A percentile compares a stretch with the other conserved stretches of the same genome.
These are phyloP conservation scores for Hura crepitans DNA, from an alignment of 441 rosid species.

Conservation along the genomic window DNA sequence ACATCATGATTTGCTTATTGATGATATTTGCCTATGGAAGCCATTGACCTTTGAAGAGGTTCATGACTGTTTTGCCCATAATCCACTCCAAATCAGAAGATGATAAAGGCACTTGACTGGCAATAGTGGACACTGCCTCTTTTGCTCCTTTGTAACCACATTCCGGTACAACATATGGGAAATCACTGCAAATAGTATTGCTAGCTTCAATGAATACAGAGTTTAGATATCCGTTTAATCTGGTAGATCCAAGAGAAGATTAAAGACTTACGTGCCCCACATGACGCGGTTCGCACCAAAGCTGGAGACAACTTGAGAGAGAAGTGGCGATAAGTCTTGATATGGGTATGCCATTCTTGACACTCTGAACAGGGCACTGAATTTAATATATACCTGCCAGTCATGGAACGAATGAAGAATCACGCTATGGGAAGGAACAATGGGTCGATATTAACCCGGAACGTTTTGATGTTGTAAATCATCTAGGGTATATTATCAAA, in stretches of 20 bases:
- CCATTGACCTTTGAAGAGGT: constrained; percentile 65
- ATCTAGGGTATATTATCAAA: not conserved
- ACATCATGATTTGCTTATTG: too few relatives aligned
- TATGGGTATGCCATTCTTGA: constrained; percentile 67
- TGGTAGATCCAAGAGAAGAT: not conserved
- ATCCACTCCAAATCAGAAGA: constrained; percentile 63
- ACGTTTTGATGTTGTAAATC: not conserved
- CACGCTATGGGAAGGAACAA: too few relatives aligned
- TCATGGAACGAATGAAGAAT: not conserved
- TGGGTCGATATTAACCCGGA: not conserved
- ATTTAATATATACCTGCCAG: constrained; percentile 69
- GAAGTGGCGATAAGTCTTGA: constrained; percentile 49
- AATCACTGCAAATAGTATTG: constrained; percentile 50
- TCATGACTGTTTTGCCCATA: constrained; percentile 61
- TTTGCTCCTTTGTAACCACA: constrained; percentile 71
- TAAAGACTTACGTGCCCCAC: constrained; percentile 79
- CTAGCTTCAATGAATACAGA: not conserved
- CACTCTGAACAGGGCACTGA: constrained; percentile 81
- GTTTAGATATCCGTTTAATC: not conserved
- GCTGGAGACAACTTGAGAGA: constrained; percentile 52
- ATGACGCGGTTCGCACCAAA: constrained; percentile 72
- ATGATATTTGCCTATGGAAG: constrained; percentile 22
- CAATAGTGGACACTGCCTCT: constrained; percentile 51
- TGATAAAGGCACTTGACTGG: constrained; percentile 46
- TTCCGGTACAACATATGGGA: constrained; percentile 78